A percentile compares a stretch with the other conserved stretches of the same genome.
These are phyloP conservation scores for Cyberlindnera bimundalis DNA, from an alignment of 805 yeast species.

Conservation along the genomic window DNA sequence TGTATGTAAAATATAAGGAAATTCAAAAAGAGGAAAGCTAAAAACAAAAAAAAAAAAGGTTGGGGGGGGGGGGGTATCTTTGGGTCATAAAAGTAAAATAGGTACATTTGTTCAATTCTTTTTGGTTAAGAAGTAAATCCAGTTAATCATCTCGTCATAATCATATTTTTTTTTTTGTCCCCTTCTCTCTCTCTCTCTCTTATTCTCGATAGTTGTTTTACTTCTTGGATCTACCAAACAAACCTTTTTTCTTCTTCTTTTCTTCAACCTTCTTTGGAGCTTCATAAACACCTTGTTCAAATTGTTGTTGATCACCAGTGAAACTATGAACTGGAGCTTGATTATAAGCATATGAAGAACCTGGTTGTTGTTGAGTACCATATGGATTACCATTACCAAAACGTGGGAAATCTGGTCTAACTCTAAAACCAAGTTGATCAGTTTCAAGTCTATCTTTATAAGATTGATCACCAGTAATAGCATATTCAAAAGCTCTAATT, in stretches of 20 bases:
- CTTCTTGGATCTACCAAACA: conserved; percentile 55
- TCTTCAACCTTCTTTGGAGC: conserved; percentile 41
- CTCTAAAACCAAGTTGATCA: conserved; percentile 77
- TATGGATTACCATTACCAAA: conserved; percentile 39
- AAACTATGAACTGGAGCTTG: conserved; percentile 30
- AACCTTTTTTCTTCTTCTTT: conserved; percentile 77
- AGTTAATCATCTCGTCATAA: too few relatives aligned
- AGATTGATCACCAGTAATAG: conserved; percentile 83
- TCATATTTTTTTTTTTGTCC: too few relatives aligned
- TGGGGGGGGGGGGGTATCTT: background rate
- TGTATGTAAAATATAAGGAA: too few relatives aligned
- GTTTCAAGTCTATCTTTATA: conserved; percentile 83
- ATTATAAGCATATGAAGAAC: conserved; percentile 12
- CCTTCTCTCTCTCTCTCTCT: conserved; percentile 30
- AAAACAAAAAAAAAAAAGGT: background rate
- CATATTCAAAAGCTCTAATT: conserved; percentile 87
- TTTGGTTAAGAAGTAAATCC: too few relatives aligned
- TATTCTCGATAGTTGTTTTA: conserved; percentile 29
- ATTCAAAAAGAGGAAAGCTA: background rate
- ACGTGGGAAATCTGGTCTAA: conserved; percentile 69
- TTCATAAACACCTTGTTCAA: conserved; percentile 60
- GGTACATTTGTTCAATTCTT: background rate
- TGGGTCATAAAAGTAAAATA: background rate
- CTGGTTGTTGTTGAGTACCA: conserved; percentile 15
- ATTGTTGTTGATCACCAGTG: conserved; percentile 43